Percentiles rank a stretch among this genome's conserved stretches.
These are phyloP conservation scores for Pleurotus sapidus DNA, from an alignment of 768 basidiomycete species.

Conservation along the genomic window DNA sequence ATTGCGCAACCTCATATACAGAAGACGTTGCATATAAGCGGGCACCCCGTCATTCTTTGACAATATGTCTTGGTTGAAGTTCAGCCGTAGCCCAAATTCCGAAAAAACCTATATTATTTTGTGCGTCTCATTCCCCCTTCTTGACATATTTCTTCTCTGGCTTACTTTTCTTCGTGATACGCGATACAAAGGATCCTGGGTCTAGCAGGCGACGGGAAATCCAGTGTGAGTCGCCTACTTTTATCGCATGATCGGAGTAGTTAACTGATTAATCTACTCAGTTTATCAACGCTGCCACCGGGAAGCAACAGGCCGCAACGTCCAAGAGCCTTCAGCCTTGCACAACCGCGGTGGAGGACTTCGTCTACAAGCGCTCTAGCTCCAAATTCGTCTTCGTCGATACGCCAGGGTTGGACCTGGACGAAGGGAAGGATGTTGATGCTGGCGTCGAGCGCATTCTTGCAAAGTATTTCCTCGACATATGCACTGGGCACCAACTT, in stretches of 20 bases:
- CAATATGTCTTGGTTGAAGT: too few species aligned
- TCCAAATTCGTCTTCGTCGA: not conserved
- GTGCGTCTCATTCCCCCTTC: not conserved
- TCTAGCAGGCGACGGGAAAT: not conserved
- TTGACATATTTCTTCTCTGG: not conserved
- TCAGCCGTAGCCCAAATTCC: too few species aligned
- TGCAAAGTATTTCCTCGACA: not conserved
- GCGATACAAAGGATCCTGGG: not conserved
- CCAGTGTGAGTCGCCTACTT: not conserved
- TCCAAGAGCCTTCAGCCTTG: not conserved
- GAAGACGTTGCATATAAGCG: too few species aligned
- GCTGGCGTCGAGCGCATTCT: not conserved
- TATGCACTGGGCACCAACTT: not conserved
- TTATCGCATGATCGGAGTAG: not conserved
- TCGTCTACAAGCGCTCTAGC: not conserved
- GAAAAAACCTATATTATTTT: too few species aligned
- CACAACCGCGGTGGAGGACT: not conserved
- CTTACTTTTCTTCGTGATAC: not conserved
- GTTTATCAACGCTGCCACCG: conserved; percentile 1
- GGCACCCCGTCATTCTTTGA: too few species aligned
- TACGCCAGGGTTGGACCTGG: not conserved
- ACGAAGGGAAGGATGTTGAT: not conserved
- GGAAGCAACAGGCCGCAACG: not conserved
- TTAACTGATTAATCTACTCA: not conserved
- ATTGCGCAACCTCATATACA: too few species aligned